Evolutionary conservation across 2,329 filamentous ascomycete species (phyloP).

Genomic region (Cladosporium sp.): DNA sequence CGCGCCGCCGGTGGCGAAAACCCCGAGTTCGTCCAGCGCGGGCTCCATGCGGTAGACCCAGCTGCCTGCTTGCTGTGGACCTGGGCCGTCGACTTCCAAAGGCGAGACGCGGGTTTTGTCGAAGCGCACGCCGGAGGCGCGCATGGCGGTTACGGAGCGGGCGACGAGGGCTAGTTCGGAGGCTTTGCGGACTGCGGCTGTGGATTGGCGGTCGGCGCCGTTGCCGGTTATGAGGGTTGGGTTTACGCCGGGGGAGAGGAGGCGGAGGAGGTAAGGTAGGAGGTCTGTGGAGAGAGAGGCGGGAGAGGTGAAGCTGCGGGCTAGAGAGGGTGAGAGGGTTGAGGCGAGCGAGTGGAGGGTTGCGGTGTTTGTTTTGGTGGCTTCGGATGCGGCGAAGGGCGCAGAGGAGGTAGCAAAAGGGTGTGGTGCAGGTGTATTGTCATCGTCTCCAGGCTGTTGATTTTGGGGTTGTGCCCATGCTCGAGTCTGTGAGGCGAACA

Average conservation of each 20-base stretch:
- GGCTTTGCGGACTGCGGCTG: conserved; percentile 85
- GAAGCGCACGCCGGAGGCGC: conserved; percentile 77
- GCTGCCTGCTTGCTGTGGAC: conserved; percentile 46
- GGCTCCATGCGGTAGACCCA: conserved; percentile 97
- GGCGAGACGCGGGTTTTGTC: conserved; percentile 67
- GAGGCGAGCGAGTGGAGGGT: conserved; percentile 72
- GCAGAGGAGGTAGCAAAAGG: conserved; percentile 83
- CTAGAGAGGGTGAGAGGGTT: conserved; percentile 68
- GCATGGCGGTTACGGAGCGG: conserved; percentile 77
- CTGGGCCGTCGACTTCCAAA: conserved; percentile 19
- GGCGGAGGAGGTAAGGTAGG: conserved; percentile 77
- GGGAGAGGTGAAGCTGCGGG: conserved; percentile 74
- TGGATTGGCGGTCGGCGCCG: conserved; percentile 46
- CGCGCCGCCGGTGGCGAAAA: conserved; percentile 68
- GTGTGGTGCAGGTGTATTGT: conserved; percentile 39
- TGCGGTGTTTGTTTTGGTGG: conserved; percentile 73
- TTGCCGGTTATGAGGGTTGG: conserved; percentile 74
- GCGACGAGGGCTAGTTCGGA: conserved; percentile 78
- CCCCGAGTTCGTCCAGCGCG: conserved; percentile 74
- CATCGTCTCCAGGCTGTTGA: conserved; percentile 40
- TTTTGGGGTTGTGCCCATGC: conserved; percentile 48
- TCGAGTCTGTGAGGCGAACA: conserved; percentile 75
- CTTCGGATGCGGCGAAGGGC: conserved; percentile 78
- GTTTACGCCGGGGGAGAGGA: conserved; percentile 86
- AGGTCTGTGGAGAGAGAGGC: conserved; percentile 79